phyloP scores from a whole-genome alignment of 2,329 filamentous ascomycete species.

The Thielaviopsis euricoi region DNA sequence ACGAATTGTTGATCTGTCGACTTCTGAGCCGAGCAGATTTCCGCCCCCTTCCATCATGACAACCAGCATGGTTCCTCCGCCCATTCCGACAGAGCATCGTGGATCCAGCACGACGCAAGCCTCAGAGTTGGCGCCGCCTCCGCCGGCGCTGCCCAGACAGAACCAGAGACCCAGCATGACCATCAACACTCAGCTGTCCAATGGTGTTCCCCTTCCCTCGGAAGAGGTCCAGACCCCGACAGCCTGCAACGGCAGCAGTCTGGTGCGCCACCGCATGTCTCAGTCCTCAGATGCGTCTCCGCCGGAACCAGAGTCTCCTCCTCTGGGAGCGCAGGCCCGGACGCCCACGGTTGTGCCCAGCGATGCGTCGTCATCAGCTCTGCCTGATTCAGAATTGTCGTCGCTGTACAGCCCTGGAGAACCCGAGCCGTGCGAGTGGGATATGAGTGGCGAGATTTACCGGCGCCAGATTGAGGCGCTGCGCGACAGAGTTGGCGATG shows the following conservation, averaged over 20 bases:
- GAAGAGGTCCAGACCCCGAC: conserved; percentile 2
- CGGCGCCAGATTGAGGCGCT: conserved; percentile 76
- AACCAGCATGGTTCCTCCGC: conserved; percentile 6
- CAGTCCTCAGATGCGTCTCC: conserved; percentile 10
- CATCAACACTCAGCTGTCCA: conserved; percentile 1
- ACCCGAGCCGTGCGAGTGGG: conserved; percentile 40
- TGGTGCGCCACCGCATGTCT: conserved; percentile 8
- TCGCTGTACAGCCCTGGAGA: conserved; percentile 14
- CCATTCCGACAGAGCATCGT: conserved; percentile 4
- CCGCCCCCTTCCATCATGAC: conserved; percentile 6
- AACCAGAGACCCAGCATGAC: neutral
- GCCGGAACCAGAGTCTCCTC: conserved; percentile 9
- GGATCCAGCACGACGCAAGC: neutral
- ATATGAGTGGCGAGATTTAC: conserved; percentile 59
- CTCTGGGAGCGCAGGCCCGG: conserved; percentile 4
- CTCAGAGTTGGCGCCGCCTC: neutral
- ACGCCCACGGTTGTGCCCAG: conserved; percentile 8
- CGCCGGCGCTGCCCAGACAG: neutral
- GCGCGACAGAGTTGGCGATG: conserved; percentile 69
- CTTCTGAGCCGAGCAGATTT: conserved; percentile 23
- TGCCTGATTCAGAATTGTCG: conserved; percentile 7
- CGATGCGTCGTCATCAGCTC: conserved; percentile 1
- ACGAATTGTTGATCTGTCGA: conserved; percentile 48
- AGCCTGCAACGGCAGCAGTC: neutral
- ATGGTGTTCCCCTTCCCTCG: neutral